phyloP scores from a whole-genome alignment of 345 rosid genomes.

The Citrus maxima region DNA sequence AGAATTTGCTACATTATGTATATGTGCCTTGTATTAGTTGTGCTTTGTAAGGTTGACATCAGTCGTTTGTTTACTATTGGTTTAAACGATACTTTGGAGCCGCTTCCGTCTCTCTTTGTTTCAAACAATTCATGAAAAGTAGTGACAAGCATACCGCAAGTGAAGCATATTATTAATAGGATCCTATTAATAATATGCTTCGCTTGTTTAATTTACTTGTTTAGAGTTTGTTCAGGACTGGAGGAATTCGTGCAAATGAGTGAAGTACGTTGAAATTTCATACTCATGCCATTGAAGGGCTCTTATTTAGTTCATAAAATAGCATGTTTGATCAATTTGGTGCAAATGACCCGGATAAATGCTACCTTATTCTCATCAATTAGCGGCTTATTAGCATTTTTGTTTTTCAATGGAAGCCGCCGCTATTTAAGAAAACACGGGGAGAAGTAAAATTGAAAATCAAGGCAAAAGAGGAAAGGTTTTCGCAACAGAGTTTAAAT shows the following conservation, averaged over 20 bases:
- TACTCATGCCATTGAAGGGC: neutral
- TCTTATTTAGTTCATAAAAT: neutral
- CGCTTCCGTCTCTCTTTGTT: neutral
- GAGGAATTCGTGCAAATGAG: too few species aligned
- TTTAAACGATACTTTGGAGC: neutral
- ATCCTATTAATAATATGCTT: neutral
- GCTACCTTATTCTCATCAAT: too few species aligned
- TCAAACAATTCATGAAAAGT: neutral
- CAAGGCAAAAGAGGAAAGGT: neutral
- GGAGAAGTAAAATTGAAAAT: neutral
- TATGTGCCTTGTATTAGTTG: neutral
- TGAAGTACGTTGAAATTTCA: too few species aligned
- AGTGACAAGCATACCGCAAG: too few species aligned
- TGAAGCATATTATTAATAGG: too few species aligned
- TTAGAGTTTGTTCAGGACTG: too few species aligned
- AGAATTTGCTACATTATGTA: neutral
- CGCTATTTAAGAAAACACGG: too few species aligned
- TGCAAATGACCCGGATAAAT: too few species aligned
- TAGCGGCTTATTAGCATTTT: too few species aligned
- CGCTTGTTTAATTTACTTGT: too few species aligned
- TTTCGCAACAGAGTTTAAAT: neutral
- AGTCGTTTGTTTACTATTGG: neutral
- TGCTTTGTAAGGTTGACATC: neutral
- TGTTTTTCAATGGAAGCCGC: too few species aligned
- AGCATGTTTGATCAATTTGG: neutral